phyloP scores from a whole-genome alignment of 371 early-diverging fungal species.

The Rhizomucor miehei region DNA sequence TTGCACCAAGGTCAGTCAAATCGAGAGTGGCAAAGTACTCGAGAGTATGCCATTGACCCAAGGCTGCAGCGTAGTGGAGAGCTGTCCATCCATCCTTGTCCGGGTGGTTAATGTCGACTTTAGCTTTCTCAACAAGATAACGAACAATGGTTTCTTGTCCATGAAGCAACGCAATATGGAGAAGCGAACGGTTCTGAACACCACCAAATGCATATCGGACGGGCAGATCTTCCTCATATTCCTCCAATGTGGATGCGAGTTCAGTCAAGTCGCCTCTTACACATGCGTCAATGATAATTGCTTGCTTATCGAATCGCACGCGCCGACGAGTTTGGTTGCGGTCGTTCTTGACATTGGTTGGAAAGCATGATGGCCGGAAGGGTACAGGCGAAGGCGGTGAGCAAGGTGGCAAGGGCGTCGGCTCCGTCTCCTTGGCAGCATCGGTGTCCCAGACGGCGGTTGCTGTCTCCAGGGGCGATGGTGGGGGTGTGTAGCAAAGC shows the following conservation, averaged over 20 bases:
- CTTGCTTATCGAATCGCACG: conserved; percentile 37
- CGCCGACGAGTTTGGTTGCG: conserved; percentile 8
- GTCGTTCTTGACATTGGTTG: neutral
- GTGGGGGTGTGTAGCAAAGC: conserved; percentile 6
- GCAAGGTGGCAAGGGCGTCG: neutral
- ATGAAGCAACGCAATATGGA: conserved; percentile 40
- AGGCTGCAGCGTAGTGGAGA: conserved; percentile 44
- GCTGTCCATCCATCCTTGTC: conserved; percentile 51
- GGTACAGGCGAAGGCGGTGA: conserved; percentile 14
- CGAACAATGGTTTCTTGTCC: conserved; percentile 30
- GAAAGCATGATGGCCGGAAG: conserved; percentile 3
- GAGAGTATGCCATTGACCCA: conserved; percentile 37
- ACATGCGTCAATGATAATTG: conserved; percentile 40
- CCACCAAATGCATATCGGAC: conserved; percentile 4
- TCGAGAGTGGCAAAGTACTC: conserved; percentile 24
- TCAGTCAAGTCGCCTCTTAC: conserved; percentile 33
- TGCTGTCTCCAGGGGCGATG: neutral
- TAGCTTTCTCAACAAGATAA: conserved; percentile 16
- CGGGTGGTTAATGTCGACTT: conserved; percentile 31
- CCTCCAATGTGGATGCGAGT: conserved; percentile 2
- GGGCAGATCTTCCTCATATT: conserved; percentile 2
- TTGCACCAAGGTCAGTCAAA: conserved; percentile 27
- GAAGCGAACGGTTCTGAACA: conserved; percentile 17
- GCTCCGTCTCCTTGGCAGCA: neutral
- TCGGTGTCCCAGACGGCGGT: neutral